Base-by-base conservation (phyloP, 108 stramenopile genomes). In the Cylindrotheca fusiformis region DNA sequence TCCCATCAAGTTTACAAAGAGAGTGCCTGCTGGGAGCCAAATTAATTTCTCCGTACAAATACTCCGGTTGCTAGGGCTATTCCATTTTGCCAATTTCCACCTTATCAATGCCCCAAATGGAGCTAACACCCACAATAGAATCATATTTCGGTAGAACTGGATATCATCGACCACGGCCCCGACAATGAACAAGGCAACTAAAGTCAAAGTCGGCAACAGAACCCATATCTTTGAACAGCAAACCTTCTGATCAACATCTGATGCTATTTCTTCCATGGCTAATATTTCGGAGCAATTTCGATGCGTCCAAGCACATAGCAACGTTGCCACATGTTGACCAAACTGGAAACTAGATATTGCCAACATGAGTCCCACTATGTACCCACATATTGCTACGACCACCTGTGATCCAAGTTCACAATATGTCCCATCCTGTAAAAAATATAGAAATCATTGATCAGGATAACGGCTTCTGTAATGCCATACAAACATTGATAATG, bases 1-100 rank as follows among this genome's bases (percentile, higher is more conserved):
- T 23, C 71, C 90, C 12, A 74, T 2, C 26, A 87, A 6, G 51
- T 92, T 92, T 18, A 81, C 81, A 18, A 60, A 52, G 24, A 86
- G 67, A 8, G 90, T 92, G n/a, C 90, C 90, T 55, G 60, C 53
- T n/a, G 87, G 86, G 21, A 92, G 60, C 81, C 85, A 88, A 24
- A 41, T 20, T 0, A 63, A 63, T 20, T 33, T 44, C 30, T 65
- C 19, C 18, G 21, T 48, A 32, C 20, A 36, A 24, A n/a, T 51
- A 3, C 21, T 24, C 3, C 28, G 61, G 2, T 44, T 6, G 27
- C 26, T 60, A 26, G 51, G 20, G 28, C 57, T 68, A 63, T 88
- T 92, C 24, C 76, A 73, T 17, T 47, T 53, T 1, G 77, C 54
- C 17, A 92, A 63, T 49, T 60, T 78, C 84, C 85, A 89, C 41